Evolutionary conservation across 768 basidiomycete species (phyloP), one percentile per base, ranked within the genome.

Genomic region (Inosperma sp.): DNA sequence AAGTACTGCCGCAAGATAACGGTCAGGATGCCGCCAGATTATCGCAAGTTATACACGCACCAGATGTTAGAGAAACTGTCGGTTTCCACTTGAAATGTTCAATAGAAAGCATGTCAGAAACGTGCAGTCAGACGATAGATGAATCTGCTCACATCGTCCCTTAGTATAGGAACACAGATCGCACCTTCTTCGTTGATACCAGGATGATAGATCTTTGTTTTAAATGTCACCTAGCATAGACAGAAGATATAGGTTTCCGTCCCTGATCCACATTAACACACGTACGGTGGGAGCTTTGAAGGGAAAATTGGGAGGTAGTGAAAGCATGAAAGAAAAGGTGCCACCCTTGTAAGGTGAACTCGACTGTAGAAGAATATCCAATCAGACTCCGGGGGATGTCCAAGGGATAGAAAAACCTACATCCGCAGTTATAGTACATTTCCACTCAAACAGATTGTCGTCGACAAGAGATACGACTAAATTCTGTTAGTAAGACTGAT

Each of bases 171-270:
- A 26, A 93, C 81, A 63, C 90, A 93, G 51, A 93, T 92, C 19
- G 79, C 74, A 27, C 90, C 90, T 63, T 93, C 88, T 50, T 92
- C 90, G 56, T 93, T 90, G 65, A 93, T 87, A 30, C 91, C 90
- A 22, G 90, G 90, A 66, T 93, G 90, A 63, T 93, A 93, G 39
- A 93, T 85, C 76, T 83, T 91, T 49, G 90, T 93, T 33, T 73
- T 81, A 67, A 93, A 92, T 30, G 79, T 81, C 34, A 93, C 87
- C 89, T 92, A 61, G 59, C 58, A 23, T 47, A 33, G n/a, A 35
- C 29, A 23, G 16, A 25, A n/a, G 29, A 48, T 34, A 35, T 23
- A 53, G 31, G 35, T 26, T 33, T 10, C 13, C 13, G 52, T 42
- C 21, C 40, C 19, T 7, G 14, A 39, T 33, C 21, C 23, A 41